Evolutionary conservation across 1,284 basidiomycete species (phyloP), one percentile per base, ranked within the genome.

Genomic region (Sanguinoderma infundibulare): DNA sequence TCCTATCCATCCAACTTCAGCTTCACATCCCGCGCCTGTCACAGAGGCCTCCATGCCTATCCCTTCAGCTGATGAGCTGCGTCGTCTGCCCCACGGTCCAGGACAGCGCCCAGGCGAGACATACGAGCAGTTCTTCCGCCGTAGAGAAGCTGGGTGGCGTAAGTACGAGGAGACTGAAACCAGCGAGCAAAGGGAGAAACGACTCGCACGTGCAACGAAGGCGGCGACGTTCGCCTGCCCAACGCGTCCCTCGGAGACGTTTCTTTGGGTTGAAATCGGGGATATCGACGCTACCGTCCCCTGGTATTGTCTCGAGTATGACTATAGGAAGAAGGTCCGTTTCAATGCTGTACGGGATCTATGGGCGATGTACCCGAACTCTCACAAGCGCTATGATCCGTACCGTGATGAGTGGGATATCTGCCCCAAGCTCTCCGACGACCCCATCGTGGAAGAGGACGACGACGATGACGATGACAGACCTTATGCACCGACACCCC

Each of bases 401-500:
- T 61, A 49, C 54, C 22, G 17, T 24, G 28, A 61, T 34, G 47
- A 61, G 34, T 56, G 54, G 59, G 54, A 61, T 22, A 52, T 61
- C 32, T 32, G 35, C 17, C 38, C 38, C 38, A 17, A 39, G 38
- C 38, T 39, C 38, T n/a, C 38, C 32, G 36, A 20, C 6, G 30
- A 30, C 3, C 35, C 44, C 10, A 24, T 52, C n/a, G 39, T 32
- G 39, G 38, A 39, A 7, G 22, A n/a, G 35, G 26, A 30, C 26
- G 9, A 20, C 20, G 26, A 46, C n/a, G 30, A 30, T 10, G 53
- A 44, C 8, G 38, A 39, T 5, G 17, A 39, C 15, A n/a, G 7
- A 9, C 34, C 34, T 7, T 34, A 34, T 12, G 34, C 34, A 34
- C 34, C 34, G 34, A 12, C 34, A 34, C 17, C 38, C 15, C 17